Percentiles rank a stretch among this genome's conserved stretches.
These are phyloP conservation scores for Aspergillus pseudoviridinutans DNA, from an alignment of 2,329 filamentous ascomycete species.

Conservation along the genomic window DNA sequence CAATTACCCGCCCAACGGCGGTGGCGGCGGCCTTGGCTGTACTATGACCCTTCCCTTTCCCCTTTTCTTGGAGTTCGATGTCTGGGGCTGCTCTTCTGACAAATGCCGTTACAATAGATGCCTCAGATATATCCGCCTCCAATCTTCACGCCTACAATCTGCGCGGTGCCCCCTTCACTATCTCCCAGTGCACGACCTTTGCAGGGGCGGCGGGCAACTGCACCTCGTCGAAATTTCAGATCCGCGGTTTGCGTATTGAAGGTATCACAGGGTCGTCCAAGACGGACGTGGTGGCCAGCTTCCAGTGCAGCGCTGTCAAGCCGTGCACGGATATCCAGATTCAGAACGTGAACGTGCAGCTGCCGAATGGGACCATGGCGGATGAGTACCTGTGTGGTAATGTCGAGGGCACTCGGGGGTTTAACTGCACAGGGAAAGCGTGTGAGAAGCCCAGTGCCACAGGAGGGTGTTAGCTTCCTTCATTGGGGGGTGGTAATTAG, in stretches of 20 bases:
- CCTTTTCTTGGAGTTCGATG: no score
- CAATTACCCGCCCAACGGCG: constrained; percentile 55
- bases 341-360: constrained; percentile 12
- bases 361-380: constrained; percentile 17
- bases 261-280: constrained; percentile 17
- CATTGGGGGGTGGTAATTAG: no score
- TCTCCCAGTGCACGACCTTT: constrained; percentile 40
- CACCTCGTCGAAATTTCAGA: constrained; percentile 39
- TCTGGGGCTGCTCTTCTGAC: no score
- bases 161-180: constrained; percentile 28
- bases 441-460: constrained; percentile 31
- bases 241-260: constrained; percentile 28
- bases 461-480: constrained; percentile 14
- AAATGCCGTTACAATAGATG: constrained; percentile 14
- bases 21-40: constrained; percentile 55
- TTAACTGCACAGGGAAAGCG: constrained; percentile 22
- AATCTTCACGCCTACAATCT: constrained; percentile 29
- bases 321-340: constrained; percentile 25
- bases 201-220: constrained; percentile 35
- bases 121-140: constrained; percentile 35
- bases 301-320: constrained; percentile 29
- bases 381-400: constrained; percentile 25
- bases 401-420: constrained; percentile 17
- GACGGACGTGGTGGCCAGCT: constrained; percentile 19
- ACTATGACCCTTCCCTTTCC: constrained; percentile 5